Base-by-base conservation (phyloP, 805 yeast genomes). In the Saccharomycopsis oosterbeekiorum region DNA sequence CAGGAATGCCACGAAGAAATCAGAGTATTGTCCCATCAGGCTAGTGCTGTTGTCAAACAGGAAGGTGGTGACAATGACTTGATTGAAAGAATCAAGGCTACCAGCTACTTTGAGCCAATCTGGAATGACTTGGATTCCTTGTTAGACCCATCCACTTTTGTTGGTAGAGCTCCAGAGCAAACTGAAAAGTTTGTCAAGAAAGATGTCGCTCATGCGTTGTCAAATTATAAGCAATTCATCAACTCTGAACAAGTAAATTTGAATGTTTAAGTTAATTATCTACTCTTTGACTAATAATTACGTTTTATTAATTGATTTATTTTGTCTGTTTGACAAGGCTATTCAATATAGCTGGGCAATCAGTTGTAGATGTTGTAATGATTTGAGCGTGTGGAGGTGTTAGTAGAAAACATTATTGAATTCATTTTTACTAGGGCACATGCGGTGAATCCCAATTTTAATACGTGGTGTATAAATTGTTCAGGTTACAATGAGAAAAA, bases 21-120 rank as follows among this genome's bases (percentile, higher is more conserved):
- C 76, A 86, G 99, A 76, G 98, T 94, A 37, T 81, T 94, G 64
- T 89, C 97, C 12, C 99, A 94, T 74, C 93, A 94, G 78, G 99
- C 99, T 12, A 92, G 96, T 64, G 92, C 89, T 58, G 97, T 92
- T 64, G 99, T 94, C 62, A 94, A 94, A 76, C 97, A 91, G 75
- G 86, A 94, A 78, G 99, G 99, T 76, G 97, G 98, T 65, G 99
- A 94, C 74, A 94, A 94, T 71, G 99, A 94, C 75, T 82, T 94
- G 73, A 94, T 92, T 67, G 94, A 92, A 74, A 84, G 97, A 74
- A 79, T 92, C 69, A 83, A 80, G 75, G 80, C 79, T 56, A 89
- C 89, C 64, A 79, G 80, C 63, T 92, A 89, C 78, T 92, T 92
- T 78, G 77, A 83, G 73, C 99, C 99, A 63, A 86, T 94, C 67